Evolutionary conservation across 805 yeast species (phyloP).

Genomic region (Candida gorgasii): DNA sequence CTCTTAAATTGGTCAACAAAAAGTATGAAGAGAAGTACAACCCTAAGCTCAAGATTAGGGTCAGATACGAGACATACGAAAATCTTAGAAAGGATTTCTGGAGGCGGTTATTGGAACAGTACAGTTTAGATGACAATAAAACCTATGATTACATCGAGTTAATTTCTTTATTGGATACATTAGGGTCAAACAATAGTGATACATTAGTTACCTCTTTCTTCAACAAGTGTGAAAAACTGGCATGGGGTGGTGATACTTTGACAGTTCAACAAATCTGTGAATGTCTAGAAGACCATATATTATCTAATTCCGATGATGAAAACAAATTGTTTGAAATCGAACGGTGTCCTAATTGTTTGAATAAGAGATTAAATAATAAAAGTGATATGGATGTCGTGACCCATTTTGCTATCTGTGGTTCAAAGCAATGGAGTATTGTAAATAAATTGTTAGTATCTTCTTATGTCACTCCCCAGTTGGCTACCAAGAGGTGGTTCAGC

Average conservation of each 20-base stretch:
- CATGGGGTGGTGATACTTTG: conserved; percentile 58
- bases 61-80: conserved; percentile 67
- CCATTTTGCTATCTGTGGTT: conserved; percentile 85
- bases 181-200: conserved; percentile 55
- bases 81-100: conserved; percentile 69
- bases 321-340: conserved; percentile 57
- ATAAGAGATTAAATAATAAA: conserved; percentile 53
- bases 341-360: conserved; percentile 79
- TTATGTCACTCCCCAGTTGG: conserved; percentile 77
- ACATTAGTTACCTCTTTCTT: conserved; percentile 58
- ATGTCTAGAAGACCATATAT: conserved; percentile 44
- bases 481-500: conserved; percentile 86
- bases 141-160: conserved; percentile 60
- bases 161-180: conserved; percentile 59
- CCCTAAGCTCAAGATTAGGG: conserved; percentile 60
- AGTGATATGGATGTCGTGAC: conserved; percentile 72
- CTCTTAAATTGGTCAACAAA: conserved; percentile 30
- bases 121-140: conserved; percentile 43
- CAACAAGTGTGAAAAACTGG: conserved; percentile 41
- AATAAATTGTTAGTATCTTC: conserved; percentile 62
- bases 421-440: conserved; percentile 71
- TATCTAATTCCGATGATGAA: conserved; percentile 18
- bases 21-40: conserved; percentile 38
- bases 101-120: conserved; percentile 59
- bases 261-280: conserved; percentile 47